phyloP scores from a whole-genome alignment of 257 asterid species.

The Nicotiana otophora region DNA sequence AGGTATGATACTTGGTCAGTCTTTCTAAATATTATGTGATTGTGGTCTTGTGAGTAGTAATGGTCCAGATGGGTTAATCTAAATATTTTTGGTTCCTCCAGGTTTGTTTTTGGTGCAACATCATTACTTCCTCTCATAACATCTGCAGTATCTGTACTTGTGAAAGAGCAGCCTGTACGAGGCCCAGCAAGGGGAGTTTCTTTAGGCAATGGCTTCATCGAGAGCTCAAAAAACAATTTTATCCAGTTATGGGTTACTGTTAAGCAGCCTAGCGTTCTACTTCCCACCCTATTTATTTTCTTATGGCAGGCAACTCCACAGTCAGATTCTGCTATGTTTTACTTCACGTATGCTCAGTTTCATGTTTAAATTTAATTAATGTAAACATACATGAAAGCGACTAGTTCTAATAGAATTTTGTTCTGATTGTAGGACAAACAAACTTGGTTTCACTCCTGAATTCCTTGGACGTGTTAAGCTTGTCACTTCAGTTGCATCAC shows the following conservation, averaged over 20 bases:
- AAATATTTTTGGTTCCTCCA: slow-evolving; percentile 27
- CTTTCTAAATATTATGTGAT: neutral
- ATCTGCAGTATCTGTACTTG: slow-evolving; percentile 93
- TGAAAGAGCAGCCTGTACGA: slow-evolving; percentile 61
- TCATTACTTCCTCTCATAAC: slow-evolving; percentile 91
- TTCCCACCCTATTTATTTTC: slow-evolving; percentile 89
- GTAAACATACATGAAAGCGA: neutral
- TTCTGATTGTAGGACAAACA: slow-evolving; percentile 62
- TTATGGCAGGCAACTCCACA: slow-evolving; percentile 98
- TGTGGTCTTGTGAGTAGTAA: neutral
- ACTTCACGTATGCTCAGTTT: slow-evolving; percentile 68
- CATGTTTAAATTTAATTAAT: neutral
- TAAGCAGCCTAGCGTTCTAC: slow-evolving; percentile 71
- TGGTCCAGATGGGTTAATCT: slow-evolving; percentile 3
- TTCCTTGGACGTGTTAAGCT: slow-evolving; percentile 97
- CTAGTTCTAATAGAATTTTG: slow-evolving; percentile 13
- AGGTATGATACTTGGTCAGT: slow-evolving; percentile 43
- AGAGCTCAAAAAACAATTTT: slow-evolving; percentile 48
- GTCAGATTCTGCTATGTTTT: slow-evolving; percentile 97
- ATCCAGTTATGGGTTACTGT: slow-evolving; percentile 67
- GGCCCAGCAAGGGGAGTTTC: slow-evolving; percentile 37
- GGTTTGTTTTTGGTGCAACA: slow-evolving; percentile 94
- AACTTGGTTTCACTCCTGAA: slow-evolving; percentile 89
- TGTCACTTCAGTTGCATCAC: slow-evolving; percentile 87
- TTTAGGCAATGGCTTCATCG: slow-evolving; percentile 36